A percentile compares a stretch with the other conserved stretches of the same genome.
Evolutionary conservation across 108 stramenopile genomes (phyloP).

Genomic region (Nannochloropsis salina): DNA sequence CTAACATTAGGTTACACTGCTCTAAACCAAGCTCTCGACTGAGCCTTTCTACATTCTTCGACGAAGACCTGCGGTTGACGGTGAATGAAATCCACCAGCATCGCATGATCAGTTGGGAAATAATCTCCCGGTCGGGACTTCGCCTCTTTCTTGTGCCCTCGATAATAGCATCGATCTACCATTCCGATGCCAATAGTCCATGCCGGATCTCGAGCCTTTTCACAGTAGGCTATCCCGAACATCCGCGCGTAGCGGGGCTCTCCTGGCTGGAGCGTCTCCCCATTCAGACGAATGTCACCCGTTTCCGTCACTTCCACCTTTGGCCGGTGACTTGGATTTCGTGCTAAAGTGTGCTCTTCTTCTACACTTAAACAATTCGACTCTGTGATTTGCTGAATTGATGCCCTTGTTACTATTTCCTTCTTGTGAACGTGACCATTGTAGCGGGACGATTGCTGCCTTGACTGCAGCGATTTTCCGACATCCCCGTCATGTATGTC

Average conservation of each 20-base stretch:
- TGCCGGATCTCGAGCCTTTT: neutral
- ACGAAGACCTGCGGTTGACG: neutral
- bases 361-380: no score
- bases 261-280: neutral
- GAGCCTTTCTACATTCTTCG: neutral
- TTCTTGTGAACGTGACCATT: neutral
- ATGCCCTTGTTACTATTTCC: neutral
- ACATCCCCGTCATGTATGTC: no score
- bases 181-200: conserved; percentile 3
- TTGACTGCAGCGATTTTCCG: neutral
- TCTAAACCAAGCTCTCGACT: no score
- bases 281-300: neutral
- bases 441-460: neutral
- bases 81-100: neutral
- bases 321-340: neutral
- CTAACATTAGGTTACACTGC: no score
- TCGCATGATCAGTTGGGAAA: conserved; percentile 10
- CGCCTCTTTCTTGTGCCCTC: neutral
- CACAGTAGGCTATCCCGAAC: neutral
- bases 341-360: no score
- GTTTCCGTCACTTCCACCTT: neutral
- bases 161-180: conserved; percentile 16
- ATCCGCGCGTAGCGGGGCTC: neutral
- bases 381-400: no score
- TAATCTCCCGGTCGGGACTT: conserved; percentile 3